phyloP scores from a whole-genome alignment of 2,329 filamentous ascomycete genomes.

The Penicillium sp. region DNA sequence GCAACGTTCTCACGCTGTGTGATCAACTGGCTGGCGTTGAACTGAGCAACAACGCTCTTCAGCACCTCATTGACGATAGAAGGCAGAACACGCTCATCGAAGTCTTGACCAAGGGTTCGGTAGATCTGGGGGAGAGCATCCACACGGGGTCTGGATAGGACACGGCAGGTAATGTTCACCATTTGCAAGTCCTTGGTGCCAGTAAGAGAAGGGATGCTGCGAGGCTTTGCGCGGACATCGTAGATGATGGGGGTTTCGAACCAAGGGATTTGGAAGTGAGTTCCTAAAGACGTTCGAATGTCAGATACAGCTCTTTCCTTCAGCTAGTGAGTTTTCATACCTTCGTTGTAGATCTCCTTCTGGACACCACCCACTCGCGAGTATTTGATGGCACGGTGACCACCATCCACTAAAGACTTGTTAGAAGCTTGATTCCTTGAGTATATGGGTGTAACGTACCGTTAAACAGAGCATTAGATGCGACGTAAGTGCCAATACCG shows the following conservation, averaged over 20 bases:
- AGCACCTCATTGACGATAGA: constrained; percentile 98
- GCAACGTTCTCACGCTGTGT: constrained; percentile 98
- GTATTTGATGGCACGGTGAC: constrained; percentile 98
- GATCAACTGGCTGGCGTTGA: constrained; percentile 97
- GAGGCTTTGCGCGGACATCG: constrained; percentile 95
- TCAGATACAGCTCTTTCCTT: constrained; percentile 7
- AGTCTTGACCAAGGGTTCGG: constrained; percentile 89
- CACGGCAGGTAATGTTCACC: constrained; percentile 99
- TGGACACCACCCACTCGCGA: constrained; percentile 86
- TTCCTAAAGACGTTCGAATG: constrained; percentile 57
- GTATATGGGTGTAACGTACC: constrained; percentile 44
- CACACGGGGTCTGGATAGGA: constrained; percentile 85
- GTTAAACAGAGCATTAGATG: constrained; percentile 65
- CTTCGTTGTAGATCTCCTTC: constrained; percentile 95
- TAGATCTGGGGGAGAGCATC: constrained; percentile 94
- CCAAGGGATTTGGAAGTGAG: constrained; percentile 92
- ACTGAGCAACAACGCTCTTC: constrained; percentile 98
- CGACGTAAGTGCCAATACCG: constrained; percentile 40
- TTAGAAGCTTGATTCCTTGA: constrained; percentile 7
- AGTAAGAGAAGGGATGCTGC: constrained; percentile 93
- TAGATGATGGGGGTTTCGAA: constrained; percentile 96
- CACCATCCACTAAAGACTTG: constrained; percentile 73
- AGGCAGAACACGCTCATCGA: constrained; percentile 93
- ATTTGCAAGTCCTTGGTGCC: constrained; percentile 99
- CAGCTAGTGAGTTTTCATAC: constrained; percentile 45